A percentile compares a stretch with the other conserved stretches of the same genome.
phyloP scores from a whole-genome alignment of 257 asterid species.

The Petunia secreta region DNA sequence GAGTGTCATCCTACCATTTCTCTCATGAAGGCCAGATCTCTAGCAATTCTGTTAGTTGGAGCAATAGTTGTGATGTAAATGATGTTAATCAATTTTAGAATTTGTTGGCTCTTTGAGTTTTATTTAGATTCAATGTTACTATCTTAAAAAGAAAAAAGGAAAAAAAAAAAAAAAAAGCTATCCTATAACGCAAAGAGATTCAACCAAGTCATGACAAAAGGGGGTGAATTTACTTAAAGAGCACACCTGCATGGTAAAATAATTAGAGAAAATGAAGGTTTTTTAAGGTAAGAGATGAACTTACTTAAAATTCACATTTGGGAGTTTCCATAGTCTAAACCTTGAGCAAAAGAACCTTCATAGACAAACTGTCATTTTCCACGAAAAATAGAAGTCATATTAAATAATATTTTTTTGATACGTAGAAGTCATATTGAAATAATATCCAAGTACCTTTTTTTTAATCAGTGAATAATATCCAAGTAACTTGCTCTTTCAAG shows the following conservation, averaged over 20 bases:
- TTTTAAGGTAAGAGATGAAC: conserved; percentile 29
- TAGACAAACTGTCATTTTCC: conserved; percentile 54
- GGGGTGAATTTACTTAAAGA: not conserved
- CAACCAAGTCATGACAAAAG: conserved; percentile 4
- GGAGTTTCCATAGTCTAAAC: conserved; percentile 56
- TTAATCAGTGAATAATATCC: conserved; percentile 1
- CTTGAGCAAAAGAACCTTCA: conserved; percentile 57
- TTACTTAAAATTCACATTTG: conserved; percentile 53
- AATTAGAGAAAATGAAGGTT: not conserved
- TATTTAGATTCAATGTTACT: conserved; percentile 16
- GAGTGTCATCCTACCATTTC: conserved; percentile 21
- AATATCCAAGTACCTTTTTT: no score
- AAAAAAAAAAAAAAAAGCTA: not conserved
- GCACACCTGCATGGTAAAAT: not conserved
- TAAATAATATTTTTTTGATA: not conserved
- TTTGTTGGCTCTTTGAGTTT: conserved; percentile 5
- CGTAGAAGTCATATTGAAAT: conserved; percentile 8
- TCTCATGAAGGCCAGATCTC: conserved; percentile 2
- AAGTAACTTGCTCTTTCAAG: conserved; percentile 16
- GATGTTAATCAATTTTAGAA: conserved; percentile 11
- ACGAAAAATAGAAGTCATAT: conserved; percentile 11
- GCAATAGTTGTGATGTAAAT: conserved; percentile 6
- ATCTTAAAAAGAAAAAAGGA: not conserved
- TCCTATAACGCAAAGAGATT: not conserved
- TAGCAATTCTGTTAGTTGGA: conserved; percentile 2